A percentile compares a stretch with the other conserved stretches of the same genome.
Conservation (phyloP, 495 filamentous ascomycete species). For the Letharia lupina region DNA sequence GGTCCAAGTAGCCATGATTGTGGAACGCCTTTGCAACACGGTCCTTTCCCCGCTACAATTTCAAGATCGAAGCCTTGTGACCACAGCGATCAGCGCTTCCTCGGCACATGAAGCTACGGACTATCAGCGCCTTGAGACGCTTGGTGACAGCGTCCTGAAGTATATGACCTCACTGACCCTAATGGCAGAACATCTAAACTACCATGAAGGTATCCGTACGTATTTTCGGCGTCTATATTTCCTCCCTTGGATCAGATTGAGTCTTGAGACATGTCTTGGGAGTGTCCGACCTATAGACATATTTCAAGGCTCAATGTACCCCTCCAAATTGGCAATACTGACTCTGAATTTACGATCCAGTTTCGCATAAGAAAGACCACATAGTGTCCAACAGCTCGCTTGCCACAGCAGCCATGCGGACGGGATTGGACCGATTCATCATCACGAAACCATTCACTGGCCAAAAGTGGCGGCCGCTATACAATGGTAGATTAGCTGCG, state of each 20-base stretch:
- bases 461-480: slow-evolving; percentile 60
- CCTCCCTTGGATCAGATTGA: background rate
- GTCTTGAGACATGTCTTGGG: background rate
- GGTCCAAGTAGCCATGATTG: slow-evolving; percentile 58
- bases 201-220: slow-evolving; percentile 62
- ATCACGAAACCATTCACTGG: slow-evolving; percentile 58
- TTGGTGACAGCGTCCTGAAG: slow-evolving; percentile 85
- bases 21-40: slow-evolving; percentile 50
- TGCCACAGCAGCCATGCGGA: slow-evolving; percentile 50
- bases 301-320: background rate
- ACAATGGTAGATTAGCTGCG: slow-evolving; percentile 42
- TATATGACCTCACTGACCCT: slow-evolving; percentile 59
- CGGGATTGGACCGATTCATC: slow-evolving; percentile 66
- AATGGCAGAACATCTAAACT: slow-evolving; percentile 55
- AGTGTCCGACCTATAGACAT: background rate
- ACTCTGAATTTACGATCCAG: background rate
- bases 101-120: slow-evolving; percentile 51
- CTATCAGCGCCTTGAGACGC: slow-evolving; percentile 84
- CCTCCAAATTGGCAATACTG: background rate
- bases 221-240: background rate
- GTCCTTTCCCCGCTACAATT: slow-evolving; percentile 51
- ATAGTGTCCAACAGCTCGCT: slow-evolving; percentile 68
- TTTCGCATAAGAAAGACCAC: slow-evolving; percentile 58
- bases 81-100: slow-evolving; percentile 66
- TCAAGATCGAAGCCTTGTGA: slow-evolving; percentile 46